phyloP scores from a whole-genome alignment of 306 rosid genomes.

The Quercus rubra region DNA sequence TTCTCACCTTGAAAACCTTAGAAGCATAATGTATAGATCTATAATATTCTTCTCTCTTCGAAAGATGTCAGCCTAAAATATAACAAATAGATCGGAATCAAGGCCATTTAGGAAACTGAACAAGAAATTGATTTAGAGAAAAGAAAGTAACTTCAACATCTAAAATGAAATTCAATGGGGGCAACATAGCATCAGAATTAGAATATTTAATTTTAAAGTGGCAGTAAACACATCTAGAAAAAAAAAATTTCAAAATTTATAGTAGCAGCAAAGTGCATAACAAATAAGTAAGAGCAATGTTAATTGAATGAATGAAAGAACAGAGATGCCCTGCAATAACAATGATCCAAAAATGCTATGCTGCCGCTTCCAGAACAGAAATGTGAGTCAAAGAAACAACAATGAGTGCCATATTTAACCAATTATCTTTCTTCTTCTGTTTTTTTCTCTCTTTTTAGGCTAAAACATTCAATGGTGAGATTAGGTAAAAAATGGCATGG shows the following conservation, averaged over 20 bases:
- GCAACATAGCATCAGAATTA: constrained; percentile 9
- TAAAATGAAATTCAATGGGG: constrained; percentile 4
- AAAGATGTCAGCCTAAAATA: constrained; percentile 85
- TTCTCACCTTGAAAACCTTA: constrained; percentile 86
- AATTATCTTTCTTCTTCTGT: too few relatives aligned
- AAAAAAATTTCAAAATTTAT: neutral
- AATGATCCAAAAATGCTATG: too few relatives aligned
- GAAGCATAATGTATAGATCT: constrained; percentile 89
- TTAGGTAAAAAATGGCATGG: too few relatives aligned
- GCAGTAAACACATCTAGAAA: neutral
- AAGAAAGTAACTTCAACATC: constrained; percentile 2
- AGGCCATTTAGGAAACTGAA: constrained; percentile 9
- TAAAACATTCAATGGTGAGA: too few relatives aligned
- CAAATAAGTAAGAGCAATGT: too few relatives aligned
- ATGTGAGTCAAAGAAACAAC: too few relatives aligned
- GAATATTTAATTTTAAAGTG: neutral
- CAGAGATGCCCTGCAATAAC: too few relatives aligned
- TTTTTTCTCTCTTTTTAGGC: too few relatives aligned
- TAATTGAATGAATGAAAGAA: too few relatives aligned
- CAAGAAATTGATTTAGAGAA: constrained; percentile 8
- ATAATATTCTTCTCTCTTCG: constrained; percentile 80
- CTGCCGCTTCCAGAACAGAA: too few relatives aligned
- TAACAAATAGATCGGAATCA: constrained; percentile 16
- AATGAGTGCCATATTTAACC: too few relatives aligned
- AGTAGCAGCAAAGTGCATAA: neutral